Evolutionary conservation across 208 protist species (phyloP).

Genomic region (Acanthamoeba castellanii): DNA sequence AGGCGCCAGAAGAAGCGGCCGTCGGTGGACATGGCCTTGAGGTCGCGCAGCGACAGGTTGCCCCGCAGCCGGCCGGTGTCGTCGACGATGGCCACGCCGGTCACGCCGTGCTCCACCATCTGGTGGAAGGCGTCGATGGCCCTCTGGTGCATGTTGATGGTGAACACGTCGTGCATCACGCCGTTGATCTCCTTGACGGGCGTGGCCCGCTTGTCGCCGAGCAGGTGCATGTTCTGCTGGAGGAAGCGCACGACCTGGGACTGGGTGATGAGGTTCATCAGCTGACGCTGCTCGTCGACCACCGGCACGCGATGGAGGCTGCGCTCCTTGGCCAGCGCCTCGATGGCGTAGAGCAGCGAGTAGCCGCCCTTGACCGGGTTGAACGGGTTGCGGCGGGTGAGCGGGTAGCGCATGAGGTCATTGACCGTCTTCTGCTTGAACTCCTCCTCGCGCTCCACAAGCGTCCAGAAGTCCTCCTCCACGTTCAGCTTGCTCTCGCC

Average conservation of each 20-base stretch:
- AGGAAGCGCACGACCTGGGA: slow-evolving; percentile 65
- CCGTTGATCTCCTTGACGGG: background rate
- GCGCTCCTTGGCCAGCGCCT: slow-evolving; percentile 25
- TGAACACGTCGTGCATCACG: slow-evolving; percentile 21
- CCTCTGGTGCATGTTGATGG: slow-evolving; percentile 9
- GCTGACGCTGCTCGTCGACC: slow-evolving; percentile 20
- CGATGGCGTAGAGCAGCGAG: slow-evolving; percentile 58
- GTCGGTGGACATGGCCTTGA: slow-evolving; percentile 59
- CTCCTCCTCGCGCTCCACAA: slow-evolving; percentile 14
- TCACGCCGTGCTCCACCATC: background rate
- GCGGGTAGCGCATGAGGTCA: slow-evolving; percentile 18
- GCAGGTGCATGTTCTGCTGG: slow-evolving; percentile 34
- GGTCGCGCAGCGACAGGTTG: slow-evolving; percentile 23
- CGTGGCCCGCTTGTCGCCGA: background rate
- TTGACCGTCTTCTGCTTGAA: slow-evolving; percentile 61
- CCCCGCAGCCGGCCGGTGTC: background rate
- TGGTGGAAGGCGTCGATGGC: slow-evolving; percentile 62
- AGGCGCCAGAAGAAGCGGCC: slow-evolving; percentile 63
- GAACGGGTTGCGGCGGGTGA: slow-evolving; percentile 34
- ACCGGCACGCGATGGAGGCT: slow-evolving; percentile 29
- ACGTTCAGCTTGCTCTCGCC: slow-evolving; percentile 10
- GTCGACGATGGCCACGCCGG: slow-evolving; percentile 45
- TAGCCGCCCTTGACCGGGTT: slow-evolving; percentile 38
- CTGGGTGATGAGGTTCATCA: slow-evolving; percentile 60
- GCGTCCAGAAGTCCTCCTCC: slow-evolving; percentile 23